A percentile compares a stretch with the other conserved stretches of the same genome.
Evolutionary conservation across 805 yeast species (phyloP).

Genomic region (Saccharomycopsis selenospora): DNA sequence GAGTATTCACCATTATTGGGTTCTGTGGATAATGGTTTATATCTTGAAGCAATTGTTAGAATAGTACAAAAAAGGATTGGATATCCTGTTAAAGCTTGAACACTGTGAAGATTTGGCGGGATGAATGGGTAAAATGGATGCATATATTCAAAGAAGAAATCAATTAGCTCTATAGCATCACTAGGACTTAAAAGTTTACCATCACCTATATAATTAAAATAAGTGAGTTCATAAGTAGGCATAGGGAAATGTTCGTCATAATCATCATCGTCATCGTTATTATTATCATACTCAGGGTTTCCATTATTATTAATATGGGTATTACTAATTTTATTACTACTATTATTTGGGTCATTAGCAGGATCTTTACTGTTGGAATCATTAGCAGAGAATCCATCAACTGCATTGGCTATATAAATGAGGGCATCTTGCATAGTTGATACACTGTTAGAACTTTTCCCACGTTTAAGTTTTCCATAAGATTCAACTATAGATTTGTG

Average conservation of each 20-base stretch:
- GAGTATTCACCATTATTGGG: constrained; percentile 24
- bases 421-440: constrained; percentile 51
- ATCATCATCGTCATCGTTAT: background rate
- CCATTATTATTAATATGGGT: background rate
- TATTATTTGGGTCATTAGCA: background rate
- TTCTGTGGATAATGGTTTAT: constrained; percentile 49
- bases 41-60: constrained; percentile 71
- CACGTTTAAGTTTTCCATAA: constrained; percentile 1
- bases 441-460: constrained; percentile 21
- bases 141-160: constrained; percentile 64
- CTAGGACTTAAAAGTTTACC: constrained; percentile 50
- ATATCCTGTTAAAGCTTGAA: constrained; percentile 61
- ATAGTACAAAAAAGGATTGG: constrained; percentile 79
- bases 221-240: constrained; percentile 38
- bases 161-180: constrained; percentile 52
- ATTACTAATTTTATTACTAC: background rate
- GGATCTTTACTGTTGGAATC: too few relatives aligned
- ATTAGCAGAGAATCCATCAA: constrained; percentile 73
- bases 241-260: constrained; percentile 28
- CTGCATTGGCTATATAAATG: constrained; percentile 69
- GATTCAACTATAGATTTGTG: constrained; percentile 4
- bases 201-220: constrained; percentile 58
- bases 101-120: constrained; percentile 63
- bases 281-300: background rate
- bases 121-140: constrained; percentile 89